These are phyloP conservation scores for Gypsophila paniculata DNA, from an alignment of 179 eudicot genomes.

Conservation along the genomic window DNA sequence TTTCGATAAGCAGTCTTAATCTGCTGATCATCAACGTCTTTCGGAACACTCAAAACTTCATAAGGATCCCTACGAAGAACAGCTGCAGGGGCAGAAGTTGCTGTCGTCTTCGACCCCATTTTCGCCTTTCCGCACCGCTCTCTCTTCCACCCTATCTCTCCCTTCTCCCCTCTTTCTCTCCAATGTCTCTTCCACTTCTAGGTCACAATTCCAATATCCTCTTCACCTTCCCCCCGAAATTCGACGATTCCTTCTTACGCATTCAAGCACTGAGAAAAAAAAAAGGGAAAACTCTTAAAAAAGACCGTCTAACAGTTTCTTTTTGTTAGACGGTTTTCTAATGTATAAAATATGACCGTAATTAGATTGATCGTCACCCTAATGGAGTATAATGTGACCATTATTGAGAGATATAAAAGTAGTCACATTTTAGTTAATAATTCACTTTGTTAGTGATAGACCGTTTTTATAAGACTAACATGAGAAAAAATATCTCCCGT, in stretches of 20 bases:
- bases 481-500: too few species aligned
- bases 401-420: too few species aligned
- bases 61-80: constrained; percentile 72
- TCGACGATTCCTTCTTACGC: constrained; percentile 8
- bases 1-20: constrained; percentile 85
- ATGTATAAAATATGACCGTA: too few species aligned
- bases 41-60: constrained; percentile 70
- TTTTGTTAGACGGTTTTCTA: too few species aligned
- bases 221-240: constrained; percentile 19
- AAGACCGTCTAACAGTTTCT: too few species aligned
- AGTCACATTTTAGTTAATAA: too few species aligned
- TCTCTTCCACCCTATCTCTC: constrained; percentile 19
- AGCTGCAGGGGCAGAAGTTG: constrained; percentile 42
- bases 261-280: constrained; percentile 11
- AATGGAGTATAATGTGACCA: too few species aligned
- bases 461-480: too few species aligned
- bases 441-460: too few species aligned
- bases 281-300: neutral
- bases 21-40: constrained; percentile 78
- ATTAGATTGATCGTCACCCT: too few species aligned
- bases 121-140: constrained; percentile 24
- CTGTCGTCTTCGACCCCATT: constrained; percentile 43
- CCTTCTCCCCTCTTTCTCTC: neutral
- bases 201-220: constrained; percentile 7
- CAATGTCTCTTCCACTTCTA: neutral